These are phyloP conservation scores for Leucocoprinus birnbaumii DNA, from an alignment of 768 basidiomycete genomes.

Conservation along the genomic window DNA sequence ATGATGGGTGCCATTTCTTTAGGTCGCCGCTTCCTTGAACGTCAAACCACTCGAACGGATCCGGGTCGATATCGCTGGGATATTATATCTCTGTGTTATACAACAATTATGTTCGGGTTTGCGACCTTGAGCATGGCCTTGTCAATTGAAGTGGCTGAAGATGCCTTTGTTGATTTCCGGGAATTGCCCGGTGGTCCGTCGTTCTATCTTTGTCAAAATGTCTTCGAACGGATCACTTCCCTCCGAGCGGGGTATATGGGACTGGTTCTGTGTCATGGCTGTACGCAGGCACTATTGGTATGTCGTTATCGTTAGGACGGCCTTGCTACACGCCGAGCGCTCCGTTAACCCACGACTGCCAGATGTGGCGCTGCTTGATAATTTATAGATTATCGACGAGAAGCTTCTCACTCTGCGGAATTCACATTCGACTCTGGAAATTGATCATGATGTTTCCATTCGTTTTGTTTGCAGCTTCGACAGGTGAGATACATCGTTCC, in stretches of 20 bases:
- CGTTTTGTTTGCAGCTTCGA: background rate
- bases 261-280: background rate
- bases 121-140: conserved; percentile 2
- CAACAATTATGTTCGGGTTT: background rate
- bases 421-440: background rate
- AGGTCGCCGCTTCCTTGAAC: background rate
- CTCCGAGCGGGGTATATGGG: background rate
- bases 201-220: background rate
- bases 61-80: background rate
- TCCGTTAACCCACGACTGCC: too few species aligned
- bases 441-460: background rate
- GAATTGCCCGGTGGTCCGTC: background rate
- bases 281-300: background rate
- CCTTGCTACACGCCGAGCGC: too few species aligned
- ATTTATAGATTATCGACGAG: background rate
- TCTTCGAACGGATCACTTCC: background rate
- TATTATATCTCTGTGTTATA: background rate
- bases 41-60: too few species aligned
- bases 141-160: background rate
- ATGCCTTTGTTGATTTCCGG: background rate
- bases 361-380: background rate
- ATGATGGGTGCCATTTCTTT: background rate
- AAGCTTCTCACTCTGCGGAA: too few species aligned
- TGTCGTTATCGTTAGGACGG: background rate
- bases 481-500: too few species aligned